Evolutionary conservation across 768 basidiomycete genomes (phyloP), one percentile per base, ranked within the genome.

Genomic region (Lactarius evosmus): DNA sequence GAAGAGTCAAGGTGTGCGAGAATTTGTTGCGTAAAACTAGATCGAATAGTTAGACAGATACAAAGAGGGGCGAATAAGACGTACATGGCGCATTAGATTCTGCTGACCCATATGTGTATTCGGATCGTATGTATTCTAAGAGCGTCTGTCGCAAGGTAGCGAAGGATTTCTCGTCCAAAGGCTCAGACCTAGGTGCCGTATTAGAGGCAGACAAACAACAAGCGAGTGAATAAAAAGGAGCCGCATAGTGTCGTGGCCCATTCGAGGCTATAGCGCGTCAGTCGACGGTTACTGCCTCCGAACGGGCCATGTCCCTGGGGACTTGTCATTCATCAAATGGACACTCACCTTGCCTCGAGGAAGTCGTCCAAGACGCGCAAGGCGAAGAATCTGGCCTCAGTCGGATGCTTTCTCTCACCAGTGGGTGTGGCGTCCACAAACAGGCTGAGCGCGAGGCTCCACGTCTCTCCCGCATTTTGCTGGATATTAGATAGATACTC

Each of bases 11-110:
- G 40, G 92, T 92, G 78, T 94, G 92, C 30, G 91, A 91, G 77
- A 94, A 93, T 75, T 97, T 97, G 80, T 98, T 98, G 72, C 95
- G 87, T 60, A 98, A 77, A 76, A 91, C 93, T 95, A 66, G 36
- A 57, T 34, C 44, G 58, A 58, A 65, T 46, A 58, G 67, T 71
- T 61, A 69, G 63, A 56, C 12, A 60, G 51, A 56, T 32, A 58
- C 36, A 62, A 53, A 52, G 7, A 61, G 29, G 17, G 32, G 41
- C 16, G 61, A 68, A 57, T 49, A 41, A 25, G 16, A 81, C 95
- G 76, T 72, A 95, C 95, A 97, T 56, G 87, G 72, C 56, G 91
- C 85, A 67, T 82, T 85, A 27, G 85, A 83, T 77, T 98, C 95
- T 51, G 93, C 91, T 34, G 86, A 76, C 36, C 95, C 95, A 69